Conservation (phyloP, 192 early-diverging fungal genomes). For the Mortierella hygrophila region DNA sequence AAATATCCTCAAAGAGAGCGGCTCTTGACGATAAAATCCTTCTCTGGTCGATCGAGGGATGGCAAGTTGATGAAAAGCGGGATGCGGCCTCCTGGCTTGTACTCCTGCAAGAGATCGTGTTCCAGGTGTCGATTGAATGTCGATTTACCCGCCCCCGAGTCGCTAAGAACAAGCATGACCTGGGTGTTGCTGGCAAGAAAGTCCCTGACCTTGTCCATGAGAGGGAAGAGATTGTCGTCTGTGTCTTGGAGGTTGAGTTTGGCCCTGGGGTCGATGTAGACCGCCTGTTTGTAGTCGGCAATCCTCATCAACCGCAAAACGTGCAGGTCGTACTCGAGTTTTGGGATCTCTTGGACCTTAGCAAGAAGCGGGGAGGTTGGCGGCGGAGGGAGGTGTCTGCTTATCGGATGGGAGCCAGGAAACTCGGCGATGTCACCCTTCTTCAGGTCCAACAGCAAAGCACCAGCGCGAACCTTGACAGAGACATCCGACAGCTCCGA, state of each 20-base stretch:
- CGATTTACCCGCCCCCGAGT: constrained; percentile 9
- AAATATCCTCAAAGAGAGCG: constrained; percentile 2
- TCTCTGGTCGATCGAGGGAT: not conserved
- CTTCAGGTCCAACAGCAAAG: not conserved
- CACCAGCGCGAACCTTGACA: not conserved
- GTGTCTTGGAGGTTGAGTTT: not conserved
- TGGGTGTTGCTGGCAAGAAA: constrained; percentile 8
- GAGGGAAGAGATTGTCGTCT: not conserved
- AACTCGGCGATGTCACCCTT: not conserved
- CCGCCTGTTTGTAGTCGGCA: not conserved
- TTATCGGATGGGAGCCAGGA: too few species aligned
- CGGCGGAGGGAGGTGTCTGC: too few species aligned
- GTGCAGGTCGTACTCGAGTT: not conserved
- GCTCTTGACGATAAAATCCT: constrained; percentile 2
- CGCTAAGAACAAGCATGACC: not conserved
- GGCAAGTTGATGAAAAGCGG: constrained; percentile 8
- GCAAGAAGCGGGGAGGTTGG: too few species aligned
- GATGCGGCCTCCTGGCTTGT: not conserved
- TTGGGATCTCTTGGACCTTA: too few species aligned
- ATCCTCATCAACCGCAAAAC: too few species aligned
- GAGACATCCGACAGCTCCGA: not conserved
- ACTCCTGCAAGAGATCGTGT: not conserved
- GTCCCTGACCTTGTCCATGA: not conserved
- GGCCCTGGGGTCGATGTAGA: not conserved
- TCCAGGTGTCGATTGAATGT: constrained; percentile 19